Evolutionary conservation across 2,329 filamentous ascomycete genomes (phyloP).

Genomic region (Purpureocillium lavendulum): DNA sequence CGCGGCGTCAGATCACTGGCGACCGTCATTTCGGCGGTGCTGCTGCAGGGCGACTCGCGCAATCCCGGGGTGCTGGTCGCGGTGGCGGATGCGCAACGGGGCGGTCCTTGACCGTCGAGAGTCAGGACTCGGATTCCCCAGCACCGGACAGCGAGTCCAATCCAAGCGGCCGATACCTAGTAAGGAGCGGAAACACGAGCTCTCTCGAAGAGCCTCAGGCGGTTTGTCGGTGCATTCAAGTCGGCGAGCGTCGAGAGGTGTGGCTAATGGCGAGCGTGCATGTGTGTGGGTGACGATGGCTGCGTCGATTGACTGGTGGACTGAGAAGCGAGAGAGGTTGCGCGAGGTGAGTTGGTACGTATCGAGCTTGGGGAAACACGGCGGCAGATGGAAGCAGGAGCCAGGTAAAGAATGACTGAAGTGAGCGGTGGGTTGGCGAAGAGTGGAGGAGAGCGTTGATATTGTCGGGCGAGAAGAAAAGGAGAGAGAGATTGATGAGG

Average conservation of each 20-base stretch:
- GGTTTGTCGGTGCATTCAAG: slow-evolving; percentile 27
- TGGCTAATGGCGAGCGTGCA: no score
- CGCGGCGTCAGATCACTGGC: slow-evolving; percentile 65
- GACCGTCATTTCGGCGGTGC: slow-evolving; percentile 5
- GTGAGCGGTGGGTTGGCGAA: slow-evolving; percentile 17
- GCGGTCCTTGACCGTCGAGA: background rate
- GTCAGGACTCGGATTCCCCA: background rate
- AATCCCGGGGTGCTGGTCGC: background rate
- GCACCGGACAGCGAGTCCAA: slow-evolving; percentile 5
- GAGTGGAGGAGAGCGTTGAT: slow-evolving; percentile 24
- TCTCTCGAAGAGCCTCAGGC: slow-evolving; percentile 25
- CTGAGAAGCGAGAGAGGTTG: slow-evolving; percentile 3
- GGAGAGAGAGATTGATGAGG: slow-evolving; percentile 1
- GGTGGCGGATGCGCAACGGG: background rate
- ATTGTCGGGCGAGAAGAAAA: slow-evolving; percentile 24
- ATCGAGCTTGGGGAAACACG: slow-evolving; percentile 3
- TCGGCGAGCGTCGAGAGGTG: slow-evolving; percentile 2
- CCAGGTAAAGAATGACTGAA: slow-evolving; percentile 30
- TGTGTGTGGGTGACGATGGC: no score
- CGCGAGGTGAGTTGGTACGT: background rate
- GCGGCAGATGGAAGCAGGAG: slow-evolving; percentile 5
- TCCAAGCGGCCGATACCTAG: slow-evolving; percentile 13
- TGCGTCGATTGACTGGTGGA: background rate
- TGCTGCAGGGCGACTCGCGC: no score
- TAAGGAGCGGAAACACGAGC: slow-evolving; percentile 17